Evolutionary conservation across 2,329 filamentous ascomycete species (phyloP), one percentile per base, ranked within the genome.

Genomic region (Aspergillus novofumigatus): DNA sequence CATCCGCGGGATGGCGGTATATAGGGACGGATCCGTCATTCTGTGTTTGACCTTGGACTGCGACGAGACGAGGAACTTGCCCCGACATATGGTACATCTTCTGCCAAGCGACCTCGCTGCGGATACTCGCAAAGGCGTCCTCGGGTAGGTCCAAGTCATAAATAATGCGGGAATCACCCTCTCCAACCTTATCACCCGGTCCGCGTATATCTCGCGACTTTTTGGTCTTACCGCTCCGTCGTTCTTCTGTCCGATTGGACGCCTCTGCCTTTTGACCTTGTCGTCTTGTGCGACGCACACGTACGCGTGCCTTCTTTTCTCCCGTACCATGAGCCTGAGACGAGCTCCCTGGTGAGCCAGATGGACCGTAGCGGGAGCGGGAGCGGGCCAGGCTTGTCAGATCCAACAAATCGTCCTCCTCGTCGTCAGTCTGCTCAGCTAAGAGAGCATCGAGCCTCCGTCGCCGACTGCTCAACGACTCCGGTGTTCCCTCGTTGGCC

Each of bases 1-100:
- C 90, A 69, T 99, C 94, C 3, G 91, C 85, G 48, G 94, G 94
- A 73, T 97, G 94, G 14, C 94, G 89, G 73, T 99, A 99, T n/a
- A 97, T 82, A 23, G 94, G 94, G 71, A 90, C 87, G 3, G 70
- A 69, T 20, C 90, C 90, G 66, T 93, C 86, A 0, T 79, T 69
- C 42, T 80, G 80, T 29, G 92, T 78, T 17, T 83, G 78, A 3
- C 92, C 94, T 72, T 97, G 92, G 21, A 96, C 92, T 51, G 91
- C 92, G 6, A 97, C 91, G 2, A 97, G 83, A 41, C 94, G 86
- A 47, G 94, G 94, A 0, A 97, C 94, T 66, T 94, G 89, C 26
- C 94, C 92, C 35, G 91, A 90, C 62, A 93, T 88, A 65, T 97
- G 94, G 47, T 87, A 88, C 94, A 99, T 97, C 62, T 84, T 88